Conservation (phyloP, 2,329 filamentous ascomycete species). For the Penicillium olsonii region DNA sequence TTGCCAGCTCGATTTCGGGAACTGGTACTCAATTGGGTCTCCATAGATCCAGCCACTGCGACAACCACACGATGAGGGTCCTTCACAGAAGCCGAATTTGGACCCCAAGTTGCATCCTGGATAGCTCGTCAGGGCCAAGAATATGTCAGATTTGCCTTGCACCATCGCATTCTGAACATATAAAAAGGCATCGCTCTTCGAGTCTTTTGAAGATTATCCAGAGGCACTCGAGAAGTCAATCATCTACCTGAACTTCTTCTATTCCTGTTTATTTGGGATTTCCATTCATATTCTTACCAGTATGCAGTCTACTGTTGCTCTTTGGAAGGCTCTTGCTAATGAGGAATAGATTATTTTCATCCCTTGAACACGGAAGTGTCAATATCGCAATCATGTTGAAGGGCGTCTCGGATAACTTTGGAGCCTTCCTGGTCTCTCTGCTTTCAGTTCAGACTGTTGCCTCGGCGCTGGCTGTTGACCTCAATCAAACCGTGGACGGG, state of each 20-base stretch:
- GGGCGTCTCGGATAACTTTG: not conserved
- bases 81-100: not conserved
- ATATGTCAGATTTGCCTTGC: too few relatives aligned
- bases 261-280: too few relatives aligned
- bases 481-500: too few relatives aligned
- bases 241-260: too few relatives aligned
- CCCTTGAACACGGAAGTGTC: not conserved
- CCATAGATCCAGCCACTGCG: not conserved
- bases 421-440: not conserved
- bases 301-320: not conserved
- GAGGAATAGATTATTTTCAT: not conserved
- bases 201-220: too few relatives aligned
- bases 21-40: not conserved
- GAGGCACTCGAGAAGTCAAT: too few relatives aligned
- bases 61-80: not conserved
- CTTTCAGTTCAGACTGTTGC: not conserved
- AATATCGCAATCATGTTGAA: constrained; percentile 6
- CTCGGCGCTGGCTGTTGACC: constrained; percentile 2
- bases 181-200: not conserved
- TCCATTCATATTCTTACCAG: too few relatives aligned
- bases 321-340: not conserved
- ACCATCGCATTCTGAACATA: not conserved
- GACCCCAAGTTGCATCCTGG: not conserved
- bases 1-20: not conserved
- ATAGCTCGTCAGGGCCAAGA: not conserved